Base-by-base conservation (phyloP, 2,329 filamentous ascomycete species). In the Arthrobotrys sinensis region DNA sequence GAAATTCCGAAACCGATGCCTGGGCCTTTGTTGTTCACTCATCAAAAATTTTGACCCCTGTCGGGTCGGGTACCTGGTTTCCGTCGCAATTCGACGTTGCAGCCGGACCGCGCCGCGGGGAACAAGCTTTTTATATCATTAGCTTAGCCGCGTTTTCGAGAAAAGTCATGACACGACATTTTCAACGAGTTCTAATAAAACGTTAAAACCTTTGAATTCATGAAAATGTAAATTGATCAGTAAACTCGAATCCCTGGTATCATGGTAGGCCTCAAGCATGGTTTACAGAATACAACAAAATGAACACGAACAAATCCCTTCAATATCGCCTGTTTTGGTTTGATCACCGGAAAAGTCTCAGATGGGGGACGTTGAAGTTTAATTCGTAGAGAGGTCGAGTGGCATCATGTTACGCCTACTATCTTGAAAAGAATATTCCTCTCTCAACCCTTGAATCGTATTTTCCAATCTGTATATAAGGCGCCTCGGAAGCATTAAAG, bases 1-100 rank as follows among this genome's bases (percentile, higher is more conserved):
- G 16, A 48, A 28, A 28, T 28, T 4, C 24, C 24, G 24, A 28
- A 48, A 10, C 19, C 45, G 45, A 48, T 48, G 16, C 45, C 45
- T 12, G 1, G 16, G 1, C 4, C 24, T 48, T 24, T 11, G 12
- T 24, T 48, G 48, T n/a, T 52, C 32, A 52, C 21, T 32, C 24
- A 52, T 52, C 48, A 52, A 10, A 52, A 32, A 52, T 32, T 14
- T n/a, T 24, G 21, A 32, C 24, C 48, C 11, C 7, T 32, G 10
- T 48, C 24, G 11, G 24, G 4, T 14, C 24, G 24, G 16, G n/a
- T n/a, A 52, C 48, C 21, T 52, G 48, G 21, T n/a, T 32, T 4
- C 24, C n/a, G 14, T 52, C 48, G 48, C 48, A 52, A 52, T 52
- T 52, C 24, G 48, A 52, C n/a, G 48, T 52, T 52, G 32, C 48